These are phyloP conservation scores for Monosporascus sp. DNA, from an alignment of 2,329 filamentous ascomycete genomes.

Conservation along the genomic window DNA sequence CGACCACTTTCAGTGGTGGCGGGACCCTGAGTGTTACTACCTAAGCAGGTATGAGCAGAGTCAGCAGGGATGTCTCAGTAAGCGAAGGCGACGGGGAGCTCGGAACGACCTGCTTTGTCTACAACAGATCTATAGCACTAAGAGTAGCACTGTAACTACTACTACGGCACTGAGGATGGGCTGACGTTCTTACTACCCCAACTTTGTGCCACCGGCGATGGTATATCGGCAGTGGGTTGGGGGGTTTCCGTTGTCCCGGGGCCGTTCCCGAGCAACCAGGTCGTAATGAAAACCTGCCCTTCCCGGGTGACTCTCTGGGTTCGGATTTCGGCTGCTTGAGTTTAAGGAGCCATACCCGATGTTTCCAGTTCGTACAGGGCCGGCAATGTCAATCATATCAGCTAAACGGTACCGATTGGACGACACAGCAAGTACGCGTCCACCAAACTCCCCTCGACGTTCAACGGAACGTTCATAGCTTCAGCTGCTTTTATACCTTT, in stretches of 20 bases:
- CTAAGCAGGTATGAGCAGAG: slow-evolving; percentile 4
- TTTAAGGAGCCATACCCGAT: not conserved
- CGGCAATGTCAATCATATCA: no score
- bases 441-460: no score
- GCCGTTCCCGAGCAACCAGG: slow-evolving; percentile 18
- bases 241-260: slow-evolving; percentile 12
- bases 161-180: slow-evolving; percentile 22
- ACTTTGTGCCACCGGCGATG: slow-evolving; percentile 4
- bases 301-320: slow-evolving; percentile 18
- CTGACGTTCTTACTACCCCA: slow-evolving; percentile 7
- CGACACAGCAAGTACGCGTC: no score
- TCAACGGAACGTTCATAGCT: no score
- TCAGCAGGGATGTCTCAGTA: not conserved
- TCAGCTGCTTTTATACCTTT: no score
- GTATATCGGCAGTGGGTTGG: slow-evolving; percentile 8
- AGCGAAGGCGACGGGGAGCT: not conserved
- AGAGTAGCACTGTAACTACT: slow-evolving; percentile 14
- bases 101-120: slow-evolving; percentile 14
- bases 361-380: not conserved
- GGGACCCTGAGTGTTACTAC: slow-evolving; percentile 3
- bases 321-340: slow-evolving; percentile 10
- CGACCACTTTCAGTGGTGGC: slow-evolving; percentile 12
- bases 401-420: no score
- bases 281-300: slow-evolving; percentile 16
- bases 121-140: slow-evolving; percentile 19